These are phyloP conservation scores for Pisolithus albus DNA, from an alignment of 768 basidiomycete genomes.

Conservation along the genomic window DNA sequence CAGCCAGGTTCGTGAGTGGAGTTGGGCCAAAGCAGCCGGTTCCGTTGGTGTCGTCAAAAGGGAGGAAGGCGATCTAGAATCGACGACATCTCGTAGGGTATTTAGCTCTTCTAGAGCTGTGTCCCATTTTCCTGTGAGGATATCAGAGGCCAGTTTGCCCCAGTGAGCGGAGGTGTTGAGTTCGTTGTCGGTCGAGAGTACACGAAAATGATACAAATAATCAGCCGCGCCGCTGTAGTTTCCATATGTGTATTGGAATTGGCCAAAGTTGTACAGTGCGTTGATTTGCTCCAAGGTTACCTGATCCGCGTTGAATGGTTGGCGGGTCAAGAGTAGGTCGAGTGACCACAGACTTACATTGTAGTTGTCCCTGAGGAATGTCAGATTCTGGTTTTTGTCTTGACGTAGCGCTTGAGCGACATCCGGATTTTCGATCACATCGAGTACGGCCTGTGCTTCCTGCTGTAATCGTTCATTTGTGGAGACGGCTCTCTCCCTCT, in stretches of 20 bases:
- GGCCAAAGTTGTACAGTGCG: conserved; percentile 94
- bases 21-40: conserved; percentile 73
- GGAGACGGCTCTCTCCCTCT: conserved; percentile 74
- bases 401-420: conserved; percentile 91
- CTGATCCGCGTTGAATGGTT: conserved; percentile 34
- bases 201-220: conserved; percentile 97
- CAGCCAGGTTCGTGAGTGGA: conserved; percentile 94
- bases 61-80: conserved; percentile 59
- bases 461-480: conserved; percentile 81
- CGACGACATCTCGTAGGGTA: conserved; percentile 88
- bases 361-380: conserved; percentile 91
- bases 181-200: conserved; percentile 88
- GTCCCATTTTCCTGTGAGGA: conserved; percentile 92
- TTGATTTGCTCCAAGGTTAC: conserved; percentile 93
- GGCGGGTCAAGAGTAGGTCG: background rate
- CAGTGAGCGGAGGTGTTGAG: conserved; percentile 96
- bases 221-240: conserved; percentile 96
- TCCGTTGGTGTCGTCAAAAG: conserved; percentile 40
- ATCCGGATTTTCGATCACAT: conserved; percentile 95
- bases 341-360: conserved; percentile 44
- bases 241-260: conserved; percentile 98
- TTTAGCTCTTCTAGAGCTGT: conserved; percentile 93
- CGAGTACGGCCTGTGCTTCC: conserved; percentile 87
- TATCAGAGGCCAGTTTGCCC: conserved; percentile 97
- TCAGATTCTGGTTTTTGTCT: conserved; percentile 95